phyloP scores from a whole-genome alignment of 1,284 basidiomycete genomes.

The Microbotryum violaceum region DNA sequence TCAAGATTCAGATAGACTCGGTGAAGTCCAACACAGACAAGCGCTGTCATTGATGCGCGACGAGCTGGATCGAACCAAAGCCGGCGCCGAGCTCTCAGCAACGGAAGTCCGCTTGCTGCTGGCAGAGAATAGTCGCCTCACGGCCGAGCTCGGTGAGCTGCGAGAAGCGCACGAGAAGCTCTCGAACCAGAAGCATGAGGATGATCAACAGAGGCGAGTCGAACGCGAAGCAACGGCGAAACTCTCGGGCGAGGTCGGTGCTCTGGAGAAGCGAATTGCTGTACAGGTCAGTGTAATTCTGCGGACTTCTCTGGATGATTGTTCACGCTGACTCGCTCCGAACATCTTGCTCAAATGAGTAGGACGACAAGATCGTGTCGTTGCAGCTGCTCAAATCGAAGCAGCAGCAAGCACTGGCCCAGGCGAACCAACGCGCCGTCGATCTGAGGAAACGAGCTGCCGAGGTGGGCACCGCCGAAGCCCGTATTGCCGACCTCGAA shows the following conservation, averaged over 20 bases:
- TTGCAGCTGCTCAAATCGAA: slow-evolving; percentile 3
- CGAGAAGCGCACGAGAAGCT: background rate
- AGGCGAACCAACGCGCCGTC: slow-evolving; percentile 6
- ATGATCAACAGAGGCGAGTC: background rate
- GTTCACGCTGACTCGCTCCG: background rate
- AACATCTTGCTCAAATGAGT: background rate
- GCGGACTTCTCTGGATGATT: background rate
- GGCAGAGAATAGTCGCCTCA: too few relatives aligned
- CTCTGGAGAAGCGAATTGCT: slow-evolving; percentile 10
- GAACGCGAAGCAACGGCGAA: background rate
- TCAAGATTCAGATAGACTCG: too few relatives aligned
- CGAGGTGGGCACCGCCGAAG: background rate
- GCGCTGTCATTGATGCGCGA: too few relatives aligned
- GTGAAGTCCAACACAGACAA: too few relatives aligned
- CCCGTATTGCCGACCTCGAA: background rate
- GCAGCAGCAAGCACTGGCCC: slow-evolving; percentile 16
- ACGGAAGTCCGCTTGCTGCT: too few relatives aligned
- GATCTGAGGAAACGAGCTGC: background rate
- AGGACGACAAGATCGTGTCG: slow-evolving; percentile 14
- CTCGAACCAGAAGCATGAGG: background rate
- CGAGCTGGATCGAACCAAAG: too few relatives aligned
- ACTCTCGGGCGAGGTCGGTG: background rate
- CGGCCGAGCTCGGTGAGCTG: background rate
- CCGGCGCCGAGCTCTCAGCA: too few relatives aligned
- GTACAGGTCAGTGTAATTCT: background rate